Evolutionary conservation across 73 alveolate species (phyloP).

Genomic region (Loxodes magnus): DNA sequence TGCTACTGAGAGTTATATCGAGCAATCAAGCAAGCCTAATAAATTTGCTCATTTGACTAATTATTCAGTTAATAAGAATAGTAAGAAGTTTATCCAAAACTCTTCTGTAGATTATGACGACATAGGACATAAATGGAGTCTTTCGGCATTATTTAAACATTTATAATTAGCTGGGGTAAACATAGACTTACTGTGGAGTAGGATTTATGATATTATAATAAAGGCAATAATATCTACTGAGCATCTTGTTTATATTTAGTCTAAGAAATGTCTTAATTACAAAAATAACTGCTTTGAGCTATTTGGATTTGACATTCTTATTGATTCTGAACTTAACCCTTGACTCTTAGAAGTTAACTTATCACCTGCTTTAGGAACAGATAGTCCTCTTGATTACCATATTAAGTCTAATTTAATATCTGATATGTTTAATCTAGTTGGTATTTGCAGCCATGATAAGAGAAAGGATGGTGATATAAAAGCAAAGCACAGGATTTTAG

Average conservation of each 20-base stretch:
- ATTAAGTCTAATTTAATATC: constrained; percentile 57
- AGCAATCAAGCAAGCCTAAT: constrained; percentile 14
- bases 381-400: constrained; percentile 57
- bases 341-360: constrained; percentile 82
- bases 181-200: constrained; percentile 55
- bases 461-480: constrained; percentile 36
- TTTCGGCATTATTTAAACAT: constrained; percentile 48
- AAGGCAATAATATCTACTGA: constrained; percentile 58
- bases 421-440: constrained; percentile 65
- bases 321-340: constrained; percentile 66
- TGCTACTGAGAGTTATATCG: constrained; percentile 58
- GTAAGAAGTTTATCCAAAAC: constrained; percentile 36
- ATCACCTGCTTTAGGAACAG: constrained; percentile 70
- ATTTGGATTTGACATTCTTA: constrained; percentile 70
- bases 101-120: constrained; percentile 29
- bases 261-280: constrained; percentile 25
- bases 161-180: constrained; percentile 58
- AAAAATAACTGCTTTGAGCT: constrained; percentile 71
- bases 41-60: constrained; percentile 43
- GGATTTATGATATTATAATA: constrained; percentile 68
- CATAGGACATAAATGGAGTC: constrained; percentile 75
- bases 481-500: constrained; percentile 25
- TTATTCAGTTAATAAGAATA: constrained; percentile 40
- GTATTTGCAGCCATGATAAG: constrained; percentile 42
- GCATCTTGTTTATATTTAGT: constrained; percentile 25